Conservation (phyloP, 805 yeast genomes). For the Zygoascus tannicola region DNA sequence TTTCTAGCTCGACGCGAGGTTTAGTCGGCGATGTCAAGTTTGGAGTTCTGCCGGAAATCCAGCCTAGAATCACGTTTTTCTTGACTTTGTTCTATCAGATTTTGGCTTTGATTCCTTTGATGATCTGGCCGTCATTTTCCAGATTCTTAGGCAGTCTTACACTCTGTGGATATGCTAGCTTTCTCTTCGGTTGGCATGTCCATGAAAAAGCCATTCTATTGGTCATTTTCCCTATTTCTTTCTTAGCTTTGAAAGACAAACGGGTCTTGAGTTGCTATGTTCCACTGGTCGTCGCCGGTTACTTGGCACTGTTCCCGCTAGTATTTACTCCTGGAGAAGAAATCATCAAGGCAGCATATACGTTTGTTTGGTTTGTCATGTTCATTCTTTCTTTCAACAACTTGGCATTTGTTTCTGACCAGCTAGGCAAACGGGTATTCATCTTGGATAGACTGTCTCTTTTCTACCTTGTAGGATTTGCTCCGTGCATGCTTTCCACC, state of each 20-base stretch:
- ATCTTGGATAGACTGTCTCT: slow-evolving; percentile 62
- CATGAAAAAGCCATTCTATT: slow-evolving; percentile 95
- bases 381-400: slow-evolving; percentile 65
- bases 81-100: slow-evolving; percentile 79
- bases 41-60: slow-evolving; percentile 66
- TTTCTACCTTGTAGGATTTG: slow-evolving; percentile 56
- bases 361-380: slow-evolving; percentile 77
- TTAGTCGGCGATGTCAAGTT: slow-evolving; percentile 86
- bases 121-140: slow-evolving; percentile 54
- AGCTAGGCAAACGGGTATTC: slow-evolving; percentile 32
- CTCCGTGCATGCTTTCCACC: slow-evolving; percentile 51
- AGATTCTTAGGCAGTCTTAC: slow-evolving; percentile 79
- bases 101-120: slow-evolving; percentile 62
- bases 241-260: slow-evolving; percentile 61
- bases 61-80: slow-evolving; percentile 67
- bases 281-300: slow-evolving; percentile 68
- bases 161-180: slow-evolving; percentile 83
- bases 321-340: slow-evolving; percentile 73
- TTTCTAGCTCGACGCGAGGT: slow-evolving; percentile 61
- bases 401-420: slow-evolving; percentile 16
- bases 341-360: slow-evolving; percentile 63
- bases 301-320: slow-evolving; percentile 81
- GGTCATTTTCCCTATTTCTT: slow-evolving; percentile 78
- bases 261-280: slow-evolving; percentile 64
- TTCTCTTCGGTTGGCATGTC: slow-evolving; percentile 96